Conservation (phyloP, 306 rosid species). For the Prunus armeniaca region DNA sequence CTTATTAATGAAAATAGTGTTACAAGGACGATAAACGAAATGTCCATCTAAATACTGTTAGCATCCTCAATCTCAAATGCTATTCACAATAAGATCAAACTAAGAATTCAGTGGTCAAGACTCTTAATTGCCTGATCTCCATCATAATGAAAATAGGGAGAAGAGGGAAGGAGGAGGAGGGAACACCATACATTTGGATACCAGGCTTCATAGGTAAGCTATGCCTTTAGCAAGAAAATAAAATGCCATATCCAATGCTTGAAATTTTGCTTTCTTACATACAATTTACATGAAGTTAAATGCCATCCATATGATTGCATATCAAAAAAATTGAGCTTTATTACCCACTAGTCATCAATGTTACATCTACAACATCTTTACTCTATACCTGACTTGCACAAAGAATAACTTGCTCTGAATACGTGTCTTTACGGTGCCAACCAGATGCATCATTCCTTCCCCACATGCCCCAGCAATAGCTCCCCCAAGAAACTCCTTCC, state of each 20-base stretch:
- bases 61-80: not conserved
- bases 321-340: not conserved
- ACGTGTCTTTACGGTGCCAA: slow-evolving; percentile 78
- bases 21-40: not conserved
- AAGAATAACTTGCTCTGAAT: slow-evolving; percentile 74
- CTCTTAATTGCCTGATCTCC: not conserved
- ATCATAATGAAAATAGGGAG: not conserved
- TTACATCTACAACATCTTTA: not conserved
- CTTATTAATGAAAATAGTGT: not conserved
- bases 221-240: not conserved
- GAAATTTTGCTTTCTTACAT: not conserved
- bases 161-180: not conserved
- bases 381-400: slow-evolving; percentile 57
- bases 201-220: slow-evolving; percentile 40
- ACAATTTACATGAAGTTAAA: not conserved
- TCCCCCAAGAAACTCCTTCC: slow-evolving; percentile 91
- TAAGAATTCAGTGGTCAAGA: not conserved
- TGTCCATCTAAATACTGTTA: not conserved
- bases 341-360: not conserved
- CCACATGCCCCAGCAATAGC: slow-evolving; percentile 89
- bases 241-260: not conserved
- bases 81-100: not conserved
- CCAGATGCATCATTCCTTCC: slow-evolving; percentile 89
- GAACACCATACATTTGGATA: slow-evolving; percentile 41
- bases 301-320: not conserved